Percentiles rank a stretch among this genome's conserved stretches.
phyloP scores from a whole-genome alignment of 148 eudicot genomes.

The Fagopyrum esculentum region DNA sequence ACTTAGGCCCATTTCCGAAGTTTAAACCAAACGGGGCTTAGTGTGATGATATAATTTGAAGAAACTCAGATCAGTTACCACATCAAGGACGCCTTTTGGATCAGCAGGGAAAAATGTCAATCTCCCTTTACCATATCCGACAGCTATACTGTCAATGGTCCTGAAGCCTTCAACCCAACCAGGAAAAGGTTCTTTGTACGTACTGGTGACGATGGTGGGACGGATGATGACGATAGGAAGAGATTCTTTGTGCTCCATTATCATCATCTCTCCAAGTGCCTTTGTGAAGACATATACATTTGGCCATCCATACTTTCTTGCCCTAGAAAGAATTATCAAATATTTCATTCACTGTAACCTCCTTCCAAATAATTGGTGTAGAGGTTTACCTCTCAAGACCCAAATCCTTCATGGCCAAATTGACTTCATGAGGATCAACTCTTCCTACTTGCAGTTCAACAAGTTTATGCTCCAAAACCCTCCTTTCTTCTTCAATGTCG shows the following conservation, averaged over 20 bases:
- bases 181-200: constrained; percentile 70
- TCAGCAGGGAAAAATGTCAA: constrained; percentile 45
- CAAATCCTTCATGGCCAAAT: constrained; percentile 30
- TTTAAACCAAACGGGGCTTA: no score
- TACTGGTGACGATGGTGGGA: constrained; percentile 62
- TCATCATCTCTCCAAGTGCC: constrained; percentile 72
- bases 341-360: background rate
- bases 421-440: constrained; percentile 19
- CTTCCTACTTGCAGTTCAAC: constrained; percentile 19
- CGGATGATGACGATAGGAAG: constrained; percentile 53
- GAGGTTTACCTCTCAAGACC: constrained; percentile 34
- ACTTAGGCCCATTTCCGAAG: background rate
- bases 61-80: constrained; percentile 22
- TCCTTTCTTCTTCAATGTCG: constrained; percentile 27
- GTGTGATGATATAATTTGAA: background rate
- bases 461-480: constrained; percentile 21
- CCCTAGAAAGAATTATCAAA: constrained; percentile 23
- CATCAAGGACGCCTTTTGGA: constrained; percentile 30
- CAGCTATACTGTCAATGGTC: constrained; percentile 19
- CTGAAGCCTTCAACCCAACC: constrained; percentile 67
- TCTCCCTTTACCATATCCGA: constrained; percentile 66
- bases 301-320: constrained; percentile 57
- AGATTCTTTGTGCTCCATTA: constrained; percentile 30
- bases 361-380: no score
- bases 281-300: constrained; percentile 65